These are phyloP conservation scores for Coemansia sp. DNA, from an alignment of 192 early-diverging fungal genomes.

Conservation along the genomic window DNA sequence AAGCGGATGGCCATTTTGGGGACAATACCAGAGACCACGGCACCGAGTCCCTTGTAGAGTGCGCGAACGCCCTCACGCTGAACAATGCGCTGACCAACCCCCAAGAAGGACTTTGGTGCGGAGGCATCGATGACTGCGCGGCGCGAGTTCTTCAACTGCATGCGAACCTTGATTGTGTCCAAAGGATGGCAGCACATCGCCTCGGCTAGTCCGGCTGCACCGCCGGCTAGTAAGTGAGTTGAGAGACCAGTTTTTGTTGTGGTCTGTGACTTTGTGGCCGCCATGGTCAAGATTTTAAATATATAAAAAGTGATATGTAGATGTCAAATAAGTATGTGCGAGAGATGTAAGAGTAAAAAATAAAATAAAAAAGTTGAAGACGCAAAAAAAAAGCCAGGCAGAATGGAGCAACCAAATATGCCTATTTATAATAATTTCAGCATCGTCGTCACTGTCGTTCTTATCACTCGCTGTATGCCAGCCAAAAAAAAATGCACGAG, in stretches of 20 bases:
- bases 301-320: neutral
- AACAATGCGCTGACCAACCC: slow-evolving; percentile 84
- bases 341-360: neutral
- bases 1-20: slow-evolving; percentile 99
- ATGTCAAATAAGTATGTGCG: neutral
- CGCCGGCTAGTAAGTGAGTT: slow-evolving; percentile 87
- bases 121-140: slow-evolving; percentile 16
- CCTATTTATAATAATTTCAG: neutral
- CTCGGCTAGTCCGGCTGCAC: slow-evolving; percentile 90
- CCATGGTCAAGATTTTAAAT: slow-evolving; percentile 4
- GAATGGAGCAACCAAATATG: neutral
- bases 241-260: slow-evolving; percentile 64
- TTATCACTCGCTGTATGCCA: slow-evolving; percentile 1
- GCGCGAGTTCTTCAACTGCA: slow-evolving; percentile 82
- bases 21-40: slow-evolving; percentile 94
- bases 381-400: neutral
- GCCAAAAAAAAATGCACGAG: neutral
- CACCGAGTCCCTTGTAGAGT: slow-evolving; percentile 97
- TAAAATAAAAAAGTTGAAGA: neutral
- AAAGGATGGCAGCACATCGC: slow-evolving; percentile 90
- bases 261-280: slow-evolving; percentile 14
- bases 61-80: slow-evolving; percentile 85
- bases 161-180: slow-evolving; percentile 98
- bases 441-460: neutral
- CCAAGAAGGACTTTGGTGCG: slow-evolving; percentile 68